A percentile compares a stretch with the other conserved stretches of the same genome.
Conservation (phyloP, 257 asterid genomes). For the Jaltomata sinuosa region DNA sequence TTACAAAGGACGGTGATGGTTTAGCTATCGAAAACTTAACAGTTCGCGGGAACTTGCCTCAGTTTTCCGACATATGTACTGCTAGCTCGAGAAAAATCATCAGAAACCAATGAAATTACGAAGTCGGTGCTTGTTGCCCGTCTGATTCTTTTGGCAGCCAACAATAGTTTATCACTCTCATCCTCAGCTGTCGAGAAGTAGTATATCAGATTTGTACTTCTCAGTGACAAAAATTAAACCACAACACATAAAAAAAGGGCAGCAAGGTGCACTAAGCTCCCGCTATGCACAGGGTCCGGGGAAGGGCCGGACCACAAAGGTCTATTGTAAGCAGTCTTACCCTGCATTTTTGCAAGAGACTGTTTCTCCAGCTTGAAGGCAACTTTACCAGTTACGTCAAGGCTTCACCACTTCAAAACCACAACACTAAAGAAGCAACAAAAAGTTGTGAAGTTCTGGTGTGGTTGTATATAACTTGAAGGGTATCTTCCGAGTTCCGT, state of each 20-base stretch:
- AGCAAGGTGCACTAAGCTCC: not conserved
- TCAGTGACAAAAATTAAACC: not conserved
- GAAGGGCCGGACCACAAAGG: not conserved
- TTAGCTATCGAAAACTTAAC: not conserved
- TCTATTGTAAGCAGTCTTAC: not conserved
- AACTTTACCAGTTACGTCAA: not conserved
- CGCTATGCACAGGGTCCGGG: not conserved
- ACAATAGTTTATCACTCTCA: slow-evolving; percentile 57
- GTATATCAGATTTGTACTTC: slow-evolving; percentile 7
- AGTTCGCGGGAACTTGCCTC: slow-evolving; percentile 20
- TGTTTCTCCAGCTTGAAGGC: not conserved
- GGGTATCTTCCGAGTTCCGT: not conserved
- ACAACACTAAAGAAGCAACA: not conserved
- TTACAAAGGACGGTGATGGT: not conserved
- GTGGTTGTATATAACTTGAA: not conserved
- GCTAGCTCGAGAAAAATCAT: slow-evolving; percentile 90
- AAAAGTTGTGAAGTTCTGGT: no score
- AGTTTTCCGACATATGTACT: slow-evolving; percentile 80
- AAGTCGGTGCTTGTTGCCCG: slow-evolving; percentile 85
- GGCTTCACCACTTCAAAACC: not conserved
- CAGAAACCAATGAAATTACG: slow-evolving; percentile 69
- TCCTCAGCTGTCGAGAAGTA: slow-evolving; percentile 52
- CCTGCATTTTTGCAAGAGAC: not conserved
- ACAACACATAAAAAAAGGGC: not conserved
- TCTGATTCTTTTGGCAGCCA: slow-evolving; percentile 74